Conservation (phyloP, 352 stramenopile species). For the Globisporangium acanthophoron region DNA sequence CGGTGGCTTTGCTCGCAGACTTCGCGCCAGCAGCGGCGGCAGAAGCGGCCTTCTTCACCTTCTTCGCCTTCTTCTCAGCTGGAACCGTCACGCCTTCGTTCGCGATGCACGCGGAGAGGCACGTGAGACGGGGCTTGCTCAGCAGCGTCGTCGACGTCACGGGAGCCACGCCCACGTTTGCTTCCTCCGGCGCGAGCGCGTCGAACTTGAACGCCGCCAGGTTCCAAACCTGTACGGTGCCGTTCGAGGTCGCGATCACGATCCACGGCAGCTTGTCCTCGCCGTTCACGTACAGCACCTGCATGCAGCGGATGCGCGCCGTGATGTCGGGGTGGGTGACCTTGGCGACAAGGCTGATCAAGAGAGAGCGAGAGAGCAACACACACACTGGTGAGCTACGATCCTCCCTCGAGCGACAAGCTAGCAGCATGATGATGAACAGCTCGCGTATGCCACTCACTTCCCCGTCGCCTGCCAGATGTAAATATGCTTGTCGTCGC, state of each 20-base stretch:
- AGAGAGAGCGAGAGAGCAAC: neutral
- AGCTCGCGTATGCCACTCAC: slow-evolving; percentile 27
- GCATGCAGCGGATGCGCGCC: slow-evolving; percentile 64
- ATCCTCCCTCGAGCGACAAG: too few relatives aligned
- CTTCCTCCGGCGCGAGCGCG: slow-evolving; percentile 35
- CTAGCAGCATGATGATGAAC: neutral
- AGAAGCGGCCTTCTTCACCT: slow-evolving; percentile 45
- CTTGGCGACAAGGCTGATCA: slow-evolving; percentile 44
- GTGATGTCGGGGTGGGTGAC: slow-evolving; percentile 56
- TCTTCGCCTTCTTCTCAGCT: slow-evolving; percentile 27
- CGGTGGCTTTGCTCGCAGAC: slow-evolving; percentile 13
- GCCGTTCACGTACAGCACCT: slow-evolving; percentile 65
- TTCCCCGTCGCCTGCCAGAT: slow-evolving; percentile 68
- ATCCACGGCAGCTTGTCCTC: slow-evolving; percentile 57
- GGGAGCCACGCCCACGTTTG: slow-evolving; percentile 47
- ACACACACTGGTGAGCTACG: neutral
- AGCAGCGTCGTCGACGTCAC: slow-evolving; percentile 59
- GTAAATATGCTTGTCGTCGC: slow-evolving; percentile 81
- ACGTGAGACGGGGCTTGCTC: slow-evolving; percentile 72
- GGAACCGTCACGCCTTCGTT: slow-evolving; percentile 13
- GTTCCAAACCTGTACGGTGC: slow-evolving; percentile 79
- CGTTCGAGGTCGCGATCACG: slow-evolving; percentile 70
- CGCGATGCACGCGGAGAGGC: slow-evolving; percentile 57
- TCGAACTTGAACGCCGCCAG: slow-evolving; percentile 58
- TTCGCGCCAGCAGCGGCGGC: slow-evolving; percentile 7